Base-by-base conservation (phyloP, 106 monocot species). In the Dioscorea zingiberensis region DNA sequence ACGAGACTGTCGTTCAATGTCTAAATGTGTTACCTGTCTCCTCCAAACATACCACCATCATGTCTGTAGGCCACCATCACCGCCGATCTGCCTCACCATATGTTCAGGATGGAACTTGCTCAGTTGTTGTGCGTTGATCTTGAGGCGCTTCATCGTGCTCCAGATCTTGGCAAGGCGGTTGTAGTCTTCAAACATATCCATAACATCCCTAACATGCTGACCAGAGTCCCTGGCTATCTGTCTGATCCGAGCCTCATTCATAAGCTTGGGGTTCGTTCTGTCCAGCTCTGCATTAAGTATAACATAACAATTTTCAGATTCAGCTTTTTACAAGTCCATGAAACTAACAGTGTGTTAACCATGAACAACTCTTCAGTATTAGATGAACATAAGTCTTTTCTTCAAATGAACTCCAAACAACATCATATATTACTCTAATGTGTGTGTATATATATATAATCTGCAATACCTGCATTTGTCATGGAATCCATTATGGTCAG, bases 401-500 rank as follows among this genome's bases (percentile, higher is more conserved):
- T 38, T 38, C 4, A 38, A 30, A 30, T 30, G 30, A 30, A 30
- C 30, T 30, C 7, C 30, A 30, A 38, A 38, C 1, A 38, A 38
- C 38, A 38, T 38, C 10, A 38, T 38, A 38, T 38, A 38, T 38
- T 38, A 38, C 38, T 38, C 10, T 38, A 6, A n/a, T n/a, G 14
- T n/a, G n/a, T n/a, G n/a, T n/a, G n/a, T n/a, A n/a, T n/a, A n/a
- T n/a, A n/a, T n/a, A n/a, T n/a, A n/a, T n/a, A n/a, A n/a, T n/a
- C n/a, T n/a, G n/a, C 47, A 9, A 47, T 82, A 93, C 93, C 93
- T 73, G 81, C 92, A 80, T 99, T 82, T 56, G 98, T 93, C 98
- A 99, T 99, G 46, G 93, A 99, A 82, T 99, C 98, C 98, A 93
- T 99, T 89, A 93, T 93, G 15, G 89, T 89, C 93, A 99, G 87